These are phyloP conservation scores for Amanita pseudoporphyria DNA, from an alignment of 768 basidiomycete species.

Conservation along the genomic window DNA sequence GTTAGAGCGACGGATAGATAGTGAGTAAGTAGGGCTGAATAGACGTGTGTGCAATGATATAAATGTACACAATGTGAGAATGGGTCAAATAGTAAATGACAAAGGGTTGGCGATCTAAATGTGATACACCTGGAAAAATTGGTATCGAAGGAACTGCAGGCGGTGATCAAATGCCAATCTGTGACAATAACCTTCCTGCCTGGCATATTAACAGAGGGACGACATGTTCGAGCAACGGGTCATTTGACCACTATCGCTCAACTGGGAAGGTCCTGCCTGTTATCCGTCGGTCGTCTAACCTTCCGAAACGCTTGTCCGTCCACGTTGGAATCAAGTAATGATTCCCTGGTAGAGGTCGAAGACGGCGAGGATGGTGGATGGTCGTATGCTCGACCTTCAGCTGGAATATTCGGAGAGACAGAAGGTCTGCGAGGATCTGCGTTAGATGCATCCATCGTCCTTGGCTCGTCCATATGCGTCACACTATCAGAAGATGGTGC, in stretches of 20 bases:
- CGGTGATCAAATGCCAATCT: neutral
- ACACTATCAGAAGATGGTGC: neutral
- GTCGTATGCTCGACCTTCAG: constrained; percentile 25
- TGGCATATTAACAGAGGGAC: neutral
- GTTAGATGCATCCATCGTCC: neutral
- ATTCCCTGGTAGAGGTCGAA: constrained; percentile 28
- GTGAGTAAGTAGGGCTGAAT: neutral
- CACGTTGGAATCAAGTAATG: constrained; percentile 22
- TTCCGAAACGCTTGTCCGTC: constrained; percentile 12
- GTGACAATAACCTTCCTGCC: neutral
- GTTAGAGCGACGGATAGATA: neutral
- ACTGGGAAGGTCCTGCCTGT: constrained; percentile 3
- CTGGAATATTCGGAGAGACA: constrained; percentile 10
- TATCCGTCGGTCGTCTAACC: constrained; percentile 10
- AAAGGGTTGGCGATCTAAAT: constrained; percentile 4
- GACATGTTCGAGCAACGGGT: neutral
- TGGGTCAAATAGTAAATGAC: neutral
- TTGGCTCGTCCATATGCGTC: neutral
- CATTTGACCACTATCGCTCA: neutral
- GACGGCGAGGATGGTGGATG: constrained; percentile 37
- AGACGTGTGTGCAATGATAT: constrained; percentile 2
- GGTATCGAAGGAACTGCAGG: neutral
- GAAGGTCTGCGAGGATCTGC: constrained; percentile 5
- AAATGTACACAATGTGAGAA: constrained; percentile 5
- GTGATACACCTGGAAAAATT: neutral